phyloP scores from a whole-genome alignment of 495 filamentous ascomycete species.

The Tuber umbilicatum region DNA sequence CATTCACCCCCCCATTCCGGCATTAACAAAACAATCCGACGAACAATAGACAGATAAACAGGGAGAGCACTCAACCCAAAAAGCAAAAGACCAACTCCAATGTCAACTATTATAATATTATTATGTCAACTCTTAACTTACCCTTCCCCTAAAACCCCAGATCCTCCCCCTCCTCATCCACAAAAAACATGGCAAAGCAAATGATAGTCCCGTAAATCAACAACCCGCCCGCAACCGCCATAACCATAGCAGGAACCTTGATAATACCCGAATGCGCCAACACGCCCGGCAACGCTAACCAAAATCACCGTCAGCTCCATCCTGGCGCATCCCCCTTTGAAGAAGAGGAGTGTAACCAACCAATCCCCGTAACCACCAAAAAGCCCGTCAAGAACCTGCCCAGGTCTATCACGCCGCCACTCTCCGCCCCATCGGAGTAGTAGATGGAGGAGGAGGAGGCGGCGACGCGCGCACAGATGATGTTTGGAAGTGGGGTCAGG shows the following conservation, averaged over 20 bases:
- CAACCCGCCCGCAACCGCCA: slow-evolving; percentile 86
- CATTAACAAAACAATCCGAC: neutral
- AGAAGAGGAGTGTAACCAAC: slow-evolving; percentile 51
- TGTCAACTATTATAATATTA: neutral
- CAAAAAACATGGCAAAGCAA: slow-evolving; percentile 95
- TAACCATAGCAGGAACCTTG: slow-evolving; percentile 73
- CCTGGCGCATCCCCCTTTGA: neutral
- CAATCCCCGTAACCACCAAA: slow-evolving; percentile 94
- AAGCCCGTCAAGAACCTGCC: slow-evolving; percentile 93
- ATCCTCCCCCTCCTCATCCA: slow-evolving; percentile 77
- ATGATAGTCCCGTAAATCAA: slow-evolving; percentile 98
- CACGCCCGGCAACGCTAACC: slow-evolving; percentile 76
- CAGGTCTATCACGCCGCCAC: slow-evolving; percentile 76
- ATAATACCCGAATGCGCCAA: slow-evolving; percentile 82
- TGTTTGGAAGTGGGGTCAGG: slow-evolving; percentile 89
- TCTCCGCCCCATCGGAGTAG: slow-evolving; percentile 59
- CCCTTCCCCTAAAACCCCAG: neutral
- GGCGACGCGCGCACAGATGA: slow-evolving; percentile 81
- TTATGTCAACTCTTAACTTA: neutral
- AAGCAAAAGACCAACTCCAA: neutral
- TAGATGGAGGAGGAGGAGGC: slow-evolving; percentile 92
- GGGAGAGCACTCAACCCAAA: neutral
- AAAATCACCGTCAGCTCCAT: slow-evolving; percentile 20
- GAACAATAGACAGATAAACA: neutral
- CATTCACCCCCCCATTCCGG: neutral